Evolutionary conservation across 1,284 basidiomycete genomes (phyloP).

Genomic region (Leccinum insigne): DNA sequence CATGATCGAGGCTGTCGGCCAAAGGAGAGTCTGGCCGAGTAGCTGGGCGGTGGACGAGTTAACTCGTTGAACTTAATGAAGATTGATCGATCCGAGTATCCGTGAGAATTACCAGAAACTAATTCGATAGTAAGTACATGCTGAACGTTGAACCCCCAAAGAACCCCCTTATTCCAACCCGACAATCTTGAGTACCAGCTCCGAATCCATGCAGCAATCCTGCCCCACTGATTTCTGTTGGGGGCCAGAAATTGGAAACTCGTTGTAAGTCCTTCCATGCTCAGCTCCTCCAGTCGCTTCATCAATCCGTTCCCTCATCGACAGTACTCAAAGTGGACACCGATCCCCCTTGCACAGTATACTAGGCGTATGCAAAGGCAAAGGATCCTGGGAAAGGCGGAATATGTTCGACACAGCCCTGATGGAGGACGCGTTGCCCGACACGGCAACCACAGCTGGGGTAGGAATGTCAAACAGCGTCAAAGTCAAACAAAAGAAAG

Average conservation of each 20-base stretch:
- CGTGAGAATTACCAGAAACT: slow-evolving; percentile 24
- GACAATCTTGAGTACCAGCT: slow-evolving; percentile 59
- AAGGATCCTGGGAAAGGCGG: slow-evolving; percentile 61
- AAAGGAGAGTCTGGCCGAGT: slow-evolving; percentile 56
- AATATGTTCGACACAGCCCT: slow-evolving; percentile 74
- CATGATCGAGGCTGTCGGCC: slow-evolving; percentile 56
- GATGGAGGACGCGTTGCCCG: slow-evolving; percentile 64
- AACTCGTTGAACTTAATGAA: no score
- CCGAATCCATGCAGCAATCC: slow-evolving; percentile 74
- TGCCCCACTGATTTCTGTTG: slow-evolving; percentile 56
- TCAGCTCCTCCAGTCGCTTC: slow-evolving; percentile 57
- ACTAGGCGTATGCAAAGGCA: slow-evolving; percentile 32
- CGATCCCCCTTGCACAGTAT: slow-evolving; percentile 45
- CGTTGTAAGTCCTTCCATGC: slow-evolving; percentile 69
- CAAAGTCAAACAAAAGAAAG: slow-evolving; percentile 8
- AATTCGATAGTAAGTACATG: slow-evolving; percentile 1
- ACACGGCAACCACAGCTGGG: slow-evolving; percentile 78
- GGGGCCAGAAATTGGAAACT: slow-evolving; percentile 67
- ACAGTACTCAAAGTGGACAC: slow-evolving; percentile 66
- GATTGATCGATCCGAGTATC: no score
- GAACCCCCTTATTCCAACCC: slow-evolving; percentile 35
- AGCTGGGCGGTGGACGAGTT: neutral
- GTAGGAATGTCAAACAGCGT: slow-evolving; percentile 4
- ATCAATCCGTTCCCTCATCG: slow-evolving; percentile 47
- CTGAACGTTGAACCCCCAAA: no score